Evolutionary conservation across 2,329 filamentous ascomycete genomes (phyloP).

Genomic region (Podosphaera xanthii): DNA sequence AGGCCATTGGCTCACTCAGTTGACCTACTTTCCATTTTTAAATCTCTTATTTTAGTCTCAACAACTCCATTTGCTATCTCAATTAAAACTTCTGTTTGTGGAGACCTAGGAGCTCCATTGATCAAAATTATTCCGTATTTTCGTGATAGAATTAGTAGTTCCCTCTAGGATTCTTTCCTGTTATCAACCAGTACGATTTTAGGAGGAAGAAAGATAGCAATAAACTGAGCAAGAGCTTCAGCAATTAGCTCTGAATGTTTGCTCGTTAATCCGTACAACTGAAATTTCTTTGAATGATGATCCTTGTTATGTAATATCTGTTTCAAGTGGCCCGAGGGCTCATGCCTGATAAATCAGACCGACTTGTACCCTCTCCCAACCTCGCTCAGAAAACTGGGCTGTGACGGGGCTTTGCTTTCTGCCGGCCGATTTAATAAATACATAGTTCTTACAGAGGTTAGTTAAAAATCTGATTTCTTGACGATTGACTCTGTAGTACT

Average conservation of each 20-base stretch:
- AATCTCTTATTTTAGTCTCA: constrained; percentile 2
- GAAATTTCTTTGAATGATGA: constrained; percentile 7
- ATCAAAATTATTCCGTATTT: neutral
- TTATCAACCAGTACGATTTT: neutral
- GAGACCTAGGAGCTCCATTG: constrained; percentile 4
- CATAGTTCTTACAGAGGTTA: too few species aligned
- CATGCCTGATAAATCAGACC: constrained; percentile 7
- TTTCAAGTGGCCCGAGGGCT: constrained; percentile 4
- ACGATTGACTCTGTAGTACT: too few species aligned
- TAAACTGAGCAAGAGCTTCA: neutral
- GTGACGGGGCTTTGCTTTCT: too few species aligned
- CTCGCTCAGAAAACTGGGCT: too few species aligned
- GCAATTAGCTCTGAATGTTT: constrained; percentile 5
- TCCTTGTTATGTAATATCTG: constrained; percentile 8
- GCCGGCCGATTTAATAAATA: too few species aligned
- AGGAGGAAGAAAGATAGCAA: neutral
- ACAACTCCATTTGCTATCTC: constrained; percentile 8
- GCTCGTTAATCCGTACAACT: constrained; percentile 4
- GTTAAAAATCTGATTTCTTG: too few species aligned
- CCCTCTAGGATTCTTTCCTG: neutral
- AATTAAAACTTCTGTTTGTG: constrained; percentile 7
- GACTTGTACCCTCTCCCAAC: constrained; percentile 2
- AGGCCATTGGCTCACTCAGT: neutral
- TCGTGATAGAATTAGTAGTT: neutral
- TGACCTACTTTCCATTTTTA: neutral